Percentiles rank a stretch among this genome's conserved stretches.
Conservation (phyloP, 768 basidiomycete genomes). For the Leccinum obscurum region DNA sequence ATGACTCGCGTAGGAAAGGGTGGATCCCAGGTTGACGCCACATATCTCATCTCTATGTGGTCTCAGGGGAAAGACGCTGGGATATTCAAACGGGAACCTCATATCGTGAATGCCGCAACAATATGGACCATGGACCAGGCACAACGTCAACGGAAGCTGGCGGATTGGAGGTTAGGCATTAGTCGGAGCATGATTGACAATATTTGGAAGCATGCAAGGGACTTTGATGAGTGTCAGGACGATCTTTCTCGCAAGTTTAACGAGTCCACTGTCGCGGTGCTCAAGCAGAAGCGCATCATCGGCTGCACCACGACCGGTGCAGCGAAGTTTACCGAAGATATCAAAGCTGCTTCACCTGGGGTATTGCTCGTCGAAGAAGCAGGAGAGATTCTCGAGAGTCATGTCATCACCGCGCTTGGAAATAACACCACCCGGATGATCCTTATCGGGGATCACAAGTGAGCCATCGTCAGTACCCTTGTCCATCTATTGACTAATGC, state of each 20-base stretch:
- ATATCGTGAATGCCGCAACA: conserved; percentile 22
- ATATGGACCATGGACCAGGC: conserved; percentile 42
- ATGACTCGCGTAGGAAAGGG: conserved; percentile 45
- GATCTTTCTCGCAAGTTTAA: conserved; percentile 38
- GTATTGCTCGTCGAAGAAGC: conserved; percentile 72
- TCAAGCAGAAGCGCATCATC: conserved; percentile 54
- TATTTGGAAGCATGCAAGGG: conserved; percentile 33
- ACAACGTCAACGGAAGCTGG: conserved; percentile 28
- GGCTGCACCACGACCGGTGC: conserved; percentile 72
- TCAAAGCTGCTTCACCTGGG: conserved; percentile 47
- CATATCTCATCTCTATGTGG: conserved; percentile 55
- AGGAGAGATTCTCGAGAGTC: conserved; percentile 70
- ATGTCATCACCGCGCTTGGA: conserved; percentile 59
- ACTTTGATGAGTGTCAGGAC: conserved; percentile 42
- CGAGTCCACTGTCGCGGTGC: conserved; percentile 33
- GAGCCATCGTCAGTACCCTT: conserved; percentile 20
- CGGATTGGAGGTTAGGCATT: conserved; percentile 39
- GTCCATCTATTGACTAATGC: not conserved
- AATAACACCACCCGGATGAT: conserved; percentile 50
- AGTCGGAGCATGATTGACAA: conserved; percentile 34
- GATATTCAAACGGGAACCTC: conserved; percentile 30
- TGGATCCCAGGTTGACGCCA: conserved; percentile 35
- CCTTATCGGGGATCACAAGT: conserved; percentile 76
- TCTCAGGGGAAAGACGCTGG: conserved; percentile 43
- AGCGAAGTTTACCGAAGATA: conserved; percentile 53